These are phyloP conservation scores for Clavispora santaluciae DNA, from an alignment of 805 yeast species.

Conservation along the genomic window DNA sequence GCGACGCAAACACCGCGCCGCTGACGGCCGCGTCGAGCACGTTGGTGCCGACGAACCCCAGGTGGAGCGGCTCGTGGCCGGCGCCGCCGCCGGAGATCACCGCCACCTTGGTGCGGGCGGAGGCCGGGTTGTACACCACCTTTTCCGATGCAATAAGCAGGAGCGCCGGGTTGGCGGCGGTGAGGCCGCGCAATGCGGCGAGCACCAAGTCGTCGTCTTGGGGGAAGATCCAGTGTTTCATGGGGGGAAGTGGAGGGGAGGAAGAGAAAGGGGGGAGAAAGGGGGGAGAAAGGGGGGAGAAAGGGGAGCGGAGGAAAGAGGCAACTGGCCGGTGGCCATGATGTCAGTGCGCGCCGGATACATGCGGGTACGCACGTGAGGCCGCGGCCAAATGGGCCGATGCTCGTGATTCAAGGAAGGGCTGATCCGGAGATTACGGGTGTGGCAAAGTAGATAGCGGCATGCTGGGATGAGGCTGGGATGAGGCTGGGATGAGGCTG, in stretches of 20 bases:
- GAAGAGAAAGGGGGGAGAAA: constrained; percentile 1
- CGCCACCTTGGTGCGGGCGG: constrained; percentile 54
- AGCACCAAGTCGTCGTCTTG: constrained; percentile 41
- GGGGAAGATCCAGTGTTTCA: constrained; percentile 50
- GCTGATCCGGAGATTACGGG: too few species aligned
- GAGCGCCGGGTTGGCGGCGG: constrained; percentile 50
- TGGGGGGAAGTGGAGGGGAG: too few species aligned
- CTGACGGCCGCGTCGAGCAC: constrained; percentile 82
- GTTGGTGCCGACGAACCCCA: constrained; percentile 85
- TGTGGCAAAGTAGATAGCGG: too few species aligned
- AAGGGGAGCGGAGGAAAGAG: too few species aligned
- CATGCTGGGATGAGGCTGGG: too few species aligned
- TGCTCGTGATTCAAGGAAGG: too few species aligned
- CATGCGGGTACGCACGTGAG: too few species aligned
- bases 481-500: too few species aligned
- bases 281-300: neutral
- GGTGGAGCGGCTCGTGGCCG: constrained; percentile 94
- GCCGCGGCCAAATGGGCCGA: too few species aligned
- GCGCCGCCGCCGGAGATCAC: constrained; percentile 90
- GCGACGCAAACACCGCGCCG: constrained; percentile 92
- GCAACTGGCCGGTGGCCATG: too few species aligned
- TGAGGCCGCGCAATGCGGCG: constrained; percentile 49
- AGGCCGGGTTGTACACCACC: constrained; percentile 44
- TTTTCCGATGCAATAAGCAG: constrained; percentile 51
- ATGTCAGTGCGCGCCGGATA: too few species aligned